Base-by-base conservation (phyloP, 2,329 filamentous ascomycete species). In the Hypocreales sp. region DNA sequence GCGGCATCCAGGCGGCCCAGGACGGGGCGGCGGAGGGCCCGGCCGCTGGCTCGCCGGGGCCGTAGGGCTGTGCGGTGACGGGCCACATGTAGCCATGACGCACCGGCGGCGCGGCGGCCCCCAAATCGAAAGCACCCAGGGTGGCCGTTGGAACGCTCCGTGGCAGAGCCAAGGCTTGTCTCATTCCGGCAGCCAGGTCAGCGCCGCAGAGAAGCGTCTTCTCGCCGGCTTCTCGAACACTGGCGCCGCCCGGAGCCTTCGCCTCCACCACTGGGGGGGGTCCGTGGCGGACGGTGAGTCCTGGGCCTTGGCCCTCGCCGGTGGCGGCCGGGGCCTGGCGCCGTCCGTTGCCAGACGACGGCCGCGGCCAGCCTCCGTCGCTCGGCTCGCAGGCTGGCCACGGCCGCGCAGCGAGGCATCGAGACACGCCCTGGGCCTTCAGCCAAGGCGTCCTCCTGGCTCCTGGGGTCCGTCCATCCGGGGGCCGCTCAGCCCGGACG, bases 221-320 rank as follows among this genome's bases (percentile, higher is more conserved):
- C 15, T 22, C 8, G 12, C 18, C 20, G 16, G 18, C 30, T 28
- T 31, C 30, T 31, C 30, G 30, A 31, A 31, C 30, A 28, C 18
- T 20, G 18, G 18, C 7, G 18, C 18, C 10, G 10, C 7, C 10
- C 18, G 18, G 18, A 20, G 18, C 18, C 10, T 20, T 20, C 7
- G 7, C 18, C 18, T 20, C 7, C 7, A 7, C 18, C 18, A 10
- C 7, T 7, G 18, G 18, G 7, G 7, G 18, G 10, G 18, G 7
- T 20, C 7, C 7, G 18, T 10, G 18, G 7, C 10, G 18, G 18
- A 7, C 10, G 18, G 7, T 20, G 7, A 10, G 18, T 20, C 18
- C 18, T 10, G 10, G 7, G 18, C 18, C 18, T 20, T 20, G 18
- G 18, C 18, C 18, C 7, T 20, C 7, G 7, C 18, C 10, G 10